phyloP scores from a whole-genome alignment of 306 rosid species.

The Ceratonia siliqua region DNA sequence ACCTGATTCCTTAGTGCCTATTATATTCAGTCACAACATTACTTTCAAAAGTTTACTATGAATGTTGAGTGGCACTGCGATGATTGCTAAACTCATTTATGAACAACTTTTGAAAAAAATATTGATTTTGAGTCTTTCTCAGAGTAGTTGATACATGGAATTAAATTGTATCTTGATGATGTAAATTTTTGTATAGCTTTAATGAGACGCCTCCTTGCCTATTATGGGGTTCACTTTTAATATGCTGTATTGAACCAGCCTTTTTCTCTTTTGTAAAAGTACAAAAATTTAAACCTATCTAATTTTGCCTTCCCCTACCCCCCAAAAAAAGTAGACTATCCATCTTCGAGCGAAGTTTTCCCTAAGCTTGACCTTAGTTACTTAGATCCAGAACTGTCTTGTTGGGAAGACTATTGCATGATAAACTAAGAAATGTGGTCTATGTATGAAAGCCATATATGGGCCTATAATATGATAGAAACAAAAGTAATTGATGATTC shows the following conservation, averaged over 20 bases:
- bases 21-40: slow-evolving; percentile 18
- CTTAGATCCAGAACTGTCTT: neutral
- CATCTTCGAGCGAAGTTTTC: neutral
- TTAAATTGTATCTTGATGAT: neutral
- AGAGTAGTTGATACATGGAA: neutral
- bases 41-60: neutral
- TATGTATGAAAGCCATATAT: neutral
- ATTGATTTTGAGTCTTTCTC: neutral
- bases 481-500: slow-evolving; percentile 15
- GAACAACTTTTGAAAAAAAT: neutral
- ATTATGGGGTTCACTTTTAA: neutral
- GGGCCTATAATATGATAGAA: neutral
- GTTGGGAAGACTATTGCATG: neutral
- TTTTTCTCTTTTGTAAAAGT: slow-evolving; percentile 5
- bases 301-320: neutral
- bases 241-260: neutral
- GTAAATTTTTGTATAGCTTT: neutral
- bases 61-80: neutral
- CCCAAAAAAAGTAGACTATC: neutral
- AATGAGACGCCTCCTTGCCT: slow-evolving; percentile 7
- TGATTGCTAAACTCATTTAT: slow-evolving; percentile 13
- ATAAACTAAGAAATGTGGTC: slow-evolving; percentile 15
- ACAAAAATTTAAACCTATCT: slow-evolving; percentile 3
- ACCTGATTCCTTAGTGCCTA: slow-evolving; percentile 7
- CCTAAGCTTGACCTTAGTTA: neutral